Base-by-base conservation (phyloP, 352 stramenopile genomes). In the Globisporangium nagaii region DNA sequence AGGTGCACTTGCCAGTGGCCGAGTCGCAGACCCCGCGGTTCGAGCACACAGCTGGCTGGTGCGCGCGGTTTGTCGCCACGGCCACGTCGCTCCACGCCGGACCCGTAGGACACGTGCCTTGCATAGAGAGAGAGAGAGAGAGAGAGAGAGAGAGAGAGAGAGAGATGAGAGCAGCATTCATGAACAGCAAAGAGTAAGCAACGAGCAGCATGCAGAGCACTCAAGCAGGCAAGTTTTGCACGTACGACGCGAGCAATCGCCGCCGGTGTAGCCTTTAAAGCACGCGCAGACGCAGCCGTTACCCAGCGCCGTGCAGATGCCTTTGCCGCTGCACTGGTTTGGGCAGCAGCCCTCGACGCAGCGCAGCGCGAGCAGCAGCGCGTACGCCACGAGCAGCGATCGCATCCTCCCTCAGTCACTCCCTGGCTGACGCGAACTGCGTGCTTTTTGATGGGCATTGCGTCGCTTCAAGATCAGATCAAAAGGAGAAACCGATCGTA, bases 241-340 rank as follows among this genome's bases (percentile, higher is more conserved):
- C 63, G 30, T 63, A 75, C 83, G 76, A 8, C 59, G 67, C 9
- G 90, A 97, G 76, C 93, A 98, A 70, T 98, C 93, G n/a, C 82
- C 80, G 20, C 88, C 90, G 8, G 58, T 70, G 67, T 86, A 98
- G 24, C 88, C 86, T 44, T 76, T 75, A 58, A 94, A 96, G 65
- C 88, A 97, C 44, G 68, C 55, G 53, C 78, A 96, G 27, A 78
- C 17, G 64, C 82, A 93, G 53, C 79, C 79, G 44, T 87, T 89
- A 56, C 82, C 79, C 5, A 50, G 54, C 42, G 62, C 68, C 4
- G 63, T 79, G 66, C 82, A 93, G n/a, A 68, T 72, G 30, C 79
- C 82, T 28, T 83, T 69, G 17, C 71, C 70, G 36, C 63, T 89
- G 56, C 79, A 89, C 17, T 39, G 58, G 51, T 86, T 90, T 32